Evolutionary conservation across 1,284 basidiomycete species (phyloP), one percentile per base, ranked within the genome.

Genomic region (Cutaneotrichosporon spelunceum): DNA sequence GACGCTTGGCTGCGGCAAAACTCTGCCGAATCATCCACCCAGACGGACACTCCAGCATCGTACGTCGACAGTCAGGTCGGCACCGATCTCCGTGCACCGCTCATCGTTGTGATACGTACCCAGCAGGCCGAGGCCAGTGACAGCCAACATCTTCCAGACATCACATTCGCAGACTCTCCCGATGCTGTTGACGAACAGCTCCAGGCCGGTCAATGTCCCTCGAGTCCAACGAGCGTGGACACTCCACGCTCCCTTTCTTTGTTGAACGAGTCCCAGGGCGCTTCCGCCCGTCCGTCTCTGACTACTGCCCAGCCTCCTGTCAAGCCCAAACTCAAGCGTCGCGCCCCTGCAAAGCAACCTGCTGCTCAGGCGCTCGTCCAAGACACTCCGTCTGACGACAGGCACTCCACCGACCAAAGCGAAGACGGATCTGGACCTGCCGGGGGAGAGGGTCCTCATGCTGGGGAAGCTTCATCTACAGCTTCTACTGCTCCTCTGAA

Each of bases 21-120:
- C 48, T 50, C 48, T 6, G 48, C 19, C 27, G 48, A 50, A 27
- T 26, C 9, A 14, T 27, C 14, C 16, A 30, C 26, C 26, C 48
- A 50, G 48, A 30, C 48, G 11, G 27, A 13, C 24, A 13, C 23
- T 16, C 45, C 45, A 3, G 45, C 23, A 11, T 4, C 23, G 2
- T 48, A 48, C 45, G 23, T 48, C 45, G 26, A 48, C 27, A 50
- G 48, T 27, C 48, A 50, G 11, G 26, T 50, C 19, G 48, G 48
- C 48, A 50, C 48, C 48, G 48, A 50, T 14, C 19, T 5, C 39
- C 39, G 6, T 7, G 19, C 16, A 19, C 16, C 26, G 9, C 13
- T 48, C 23, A 19, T 10, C 24, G 2, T 16, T 19, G 19, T 19
- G 19, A 19, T 26, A 21, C 10, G 9, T 24, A 26, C 21, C 2